Evolutionary conservation across 148 eudicot species (phyloP).

Genomic region (Vaccinium darrowii): DNA sequence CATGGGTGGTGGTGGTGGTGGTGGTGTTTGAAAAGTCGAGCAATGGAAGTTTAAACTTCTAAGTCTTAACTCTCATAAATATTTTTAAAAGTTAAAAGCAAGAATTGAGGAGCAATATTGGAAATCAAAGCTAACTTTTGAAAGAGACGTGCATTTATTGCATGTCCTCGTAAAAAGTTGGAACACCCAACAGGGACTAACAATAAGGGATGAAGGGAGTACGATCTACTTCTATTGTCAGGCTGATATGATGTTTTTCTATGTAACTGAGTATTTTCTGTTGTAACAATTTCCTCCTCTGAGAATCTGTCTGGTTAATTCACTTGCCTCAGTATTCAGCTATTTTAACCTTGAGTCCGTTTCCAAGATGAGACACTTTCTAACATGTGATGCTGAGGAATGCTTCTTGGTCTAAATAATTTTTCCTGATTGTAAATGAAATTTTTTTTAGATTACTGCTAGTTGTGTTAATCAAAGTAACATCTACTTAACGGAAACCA

Average conservation of each 20-base stretch:
- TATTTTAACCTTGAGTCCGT: not conserved
- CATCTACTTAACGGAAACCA: slow-evolving; percentile 46
- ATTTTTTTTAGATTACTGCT: not conserved
- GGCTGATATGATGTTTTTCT: not conserved
- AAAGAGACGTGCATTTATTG: not conserved
- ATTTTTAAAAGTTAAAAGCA: not conserved
- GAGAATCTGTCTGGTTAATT: not conserved
- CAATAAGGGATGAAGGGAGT: not conserved
- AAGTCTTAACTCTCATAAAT: not conserved
- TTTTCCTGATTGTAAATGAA: not conserved
- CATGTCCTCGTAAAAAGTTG: not conserved
- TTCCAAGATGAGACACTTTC: not conserved
- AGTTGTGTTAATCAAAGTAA: not conserved
- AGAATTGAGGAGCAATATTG: not conserved
- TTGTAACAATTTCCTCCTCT: not conserved
- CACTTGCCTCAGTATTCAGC: not conserved
- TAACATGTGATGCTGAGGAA: not conserved
- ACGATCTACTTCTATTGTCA: not conserved
- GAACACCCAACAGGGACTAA: not conserved
- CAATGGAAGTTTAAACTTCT: not conserved
- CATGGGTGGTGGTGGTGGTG: not conserved
- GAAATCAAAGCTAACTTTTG: not conserved
- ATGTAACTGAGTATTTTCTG: not conserved
- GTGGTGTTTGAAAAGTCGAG: not conserved
- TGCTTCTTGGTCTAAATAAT: not conserved